Evolutionary conservation across 305 asterid species (phyloP).

Genomic region (Coffea humblotiana): DNA sequence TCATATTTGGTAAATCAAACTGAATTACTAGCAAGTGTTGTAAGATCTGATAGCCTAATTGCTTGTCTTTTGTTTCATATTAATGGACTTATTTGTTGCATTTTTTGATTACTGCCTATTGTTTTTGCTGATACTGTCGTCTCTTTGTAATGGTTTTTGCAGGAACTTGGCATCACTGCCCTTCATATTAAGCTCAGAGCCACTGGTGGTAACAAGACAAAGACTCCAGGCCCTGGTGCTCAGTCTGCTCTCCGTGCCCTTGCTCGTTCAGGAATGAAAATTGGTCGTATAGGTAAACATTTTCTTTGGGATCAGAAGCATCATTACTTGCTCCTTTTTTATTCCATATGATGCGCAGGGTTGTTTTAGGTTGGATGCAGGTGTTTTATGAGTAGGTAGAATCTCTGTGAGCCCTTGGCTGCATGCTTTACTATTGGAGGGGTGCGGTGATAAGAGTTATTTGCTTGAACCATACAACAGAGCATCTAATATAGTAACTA

Average conservation of each 20-base stretch:
- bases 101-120: background rate
- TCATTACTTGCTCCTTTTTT: background rate
- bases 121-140: background rate
- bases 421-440: background rate
- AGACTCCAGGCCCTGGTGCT: constrained; percentile 91
- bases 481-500: background rate
- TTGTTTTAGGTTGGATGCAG: background rate
- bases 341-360: background rate
- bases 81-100: background rate
- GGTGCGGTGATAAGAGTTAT: background rate
- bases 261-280: constrained; percentile 89
- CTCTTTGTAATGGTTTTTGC: background rate
- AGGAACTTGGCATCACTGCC: constrained; percentile 78
- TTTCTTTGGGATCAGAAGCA: background rate
- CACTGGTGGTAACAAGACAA: constrained; percentile 84
- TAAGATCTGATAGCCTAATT: too few species aligned
- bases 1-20: background rate
- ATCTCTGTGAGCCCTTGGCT: background rate
- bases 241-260: constrained; percentile 85
- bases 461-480: background rate
- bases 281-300: constrained; percentile 71
- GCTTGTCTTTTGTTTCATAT: background rate
- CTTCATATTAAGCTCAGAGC: constrained; percentile 85
- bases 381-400: background rate
- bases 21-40: background rate